Evolutionary conservation across 192 early-diverging fungal genomes (phyloP), one percentile per base, ranked within the genome.

Genomic region (Coemansia sp.): DNA sequence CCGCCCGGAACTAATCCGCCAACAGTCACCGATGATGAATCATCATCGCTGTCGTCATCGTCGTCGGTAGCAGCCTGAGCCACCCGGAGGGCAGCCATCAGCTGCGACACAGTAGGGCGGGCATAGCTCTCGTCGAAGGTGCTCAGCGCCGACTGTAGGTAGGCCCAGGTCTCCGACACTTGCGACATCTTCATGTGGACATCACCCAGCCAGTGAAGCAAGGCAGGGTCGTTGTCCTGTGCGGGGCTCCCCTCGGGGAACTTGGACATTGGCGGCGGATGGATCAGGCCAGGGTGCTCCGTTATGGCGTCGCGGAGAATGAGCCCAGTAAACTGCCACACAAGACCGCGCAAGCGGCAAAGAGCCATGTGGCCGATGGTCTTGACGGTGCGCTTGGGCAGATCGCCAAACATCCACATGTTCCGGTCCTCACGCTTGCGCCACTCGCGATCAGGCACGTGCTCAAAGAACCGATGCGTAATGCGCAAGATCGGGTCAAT

Each of bases 381-480:
- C 84, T 98, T 98, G 21, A 98, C 92, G 0, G 97, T 98, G 45
- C 96, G 91, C 64, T 95, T 78, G 0, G 97, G 96, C 91, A 99
- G 85, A 66, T 99, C 96, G 54, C 94, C 93, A 60, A 93, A 79
- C 19, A 91, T 90, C 36, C 89, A 88, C 13, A 50, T 34, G n/a
- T 78, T 75, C 61, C 54, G 57, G 36, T 85, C 81, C 31, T 88
- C 89, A 45, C 94, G 86, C 59, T 87, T 81, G 62, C 94, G 94
- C 95, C 96, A 98, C 37, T 94, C 92, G 33, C 83, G 79, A 7
- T 93, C 93, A 13, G 95, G 93, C n/a, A 87, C 87, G 6, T 85
- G 81, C 24, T 86, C 79, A 69, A 99, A 90, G 78, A 98, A 95
- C 29, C 88, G 78, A 53, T 99, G 91, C 56, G 96, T 87, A 37